phyloP scores from a whole-genome alignment of 2,329 filamentous ascomycete genomes.

The Chaetomium strumarium region DNA sequence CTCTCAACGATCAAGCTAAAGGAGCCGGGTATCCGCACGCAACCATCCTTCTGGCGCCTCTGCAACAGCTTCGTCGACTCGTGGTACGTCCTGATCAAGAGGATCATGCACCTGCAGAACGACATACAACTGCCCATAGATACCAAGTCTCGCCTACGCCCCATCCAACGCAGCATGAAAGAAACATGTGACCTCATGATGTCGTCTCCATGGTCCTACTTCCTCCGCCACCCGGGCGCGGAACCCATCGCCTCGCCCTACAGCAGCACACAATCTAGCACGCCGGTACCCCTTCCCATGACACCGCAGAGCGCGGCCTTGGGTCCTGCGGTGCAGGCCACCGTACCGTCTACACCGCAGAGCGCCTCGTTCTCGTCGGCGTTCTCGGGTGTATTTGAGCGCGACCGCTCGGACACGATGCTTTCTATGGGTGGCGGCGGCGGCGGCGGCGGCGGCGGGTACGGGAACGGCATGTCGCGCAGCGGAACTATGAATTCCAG shows the following conservation, averaged over 20 bases:
- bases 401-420: conserved; percentile 45
- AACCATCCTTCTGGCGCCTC: conserved; percentile 58
- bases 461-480: conserved; percentile 26
- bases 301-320: conserved; percentile 86
- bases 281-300: conserved; percentile 54
- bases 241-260: conserved; percentile 26
- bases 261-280: conserved; percentile 17
- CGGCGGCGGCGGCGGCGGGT: not conserved
- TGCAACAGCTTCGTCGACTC: conserved; percentile 69
- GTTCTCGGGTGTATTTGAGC: conserved; percentile 53
- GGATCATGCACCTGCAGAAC: conserved; percentile 51
- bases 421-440: conserved; percentile 35
- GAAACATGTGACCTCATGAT: conserved; percentile 70
- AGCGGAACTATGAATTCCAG: conserved; percentile 50
- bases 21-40: conserved; percentile 67
- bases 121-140: conserved; percentile 54
- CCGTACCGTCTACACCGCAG: conserved; percentile 67
- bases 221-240: conserved; percentile 24
- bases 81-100: conserved; percentile 60
- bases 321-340: conserved; percentile 85
- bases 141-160: conserved; percentile 67
- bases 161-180: conserved; percentile 76
- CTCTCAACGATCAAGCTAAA: conserved; percentile 77
- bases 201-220: conserved; percentile 51
- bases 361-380: conserved; percentile 52